Conservation (phyloP, 345 rosid species). For the Fremontodendron californicum region DNA sequence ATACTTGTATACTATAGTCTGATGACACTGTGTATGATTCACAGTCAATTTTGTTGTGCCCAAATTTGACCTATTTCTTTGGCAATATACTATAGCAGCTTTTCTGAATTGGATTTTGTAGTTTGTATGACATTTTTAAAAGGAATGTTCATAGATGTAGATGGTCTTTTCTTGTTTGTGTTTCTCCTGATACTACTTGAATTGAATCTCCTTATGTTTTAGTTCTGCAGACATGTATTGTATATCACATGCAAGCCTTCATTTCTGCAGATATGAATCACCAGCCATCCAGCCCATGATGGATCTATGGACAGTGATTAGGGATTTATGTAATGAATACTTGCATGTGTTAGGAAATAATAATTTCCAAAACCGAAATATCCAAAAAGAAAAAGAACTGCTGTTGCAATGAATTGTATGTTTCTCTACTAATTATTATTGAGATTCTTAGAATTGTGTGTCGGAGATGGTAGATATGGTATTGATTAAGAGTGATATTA, state of each 20-base stretch:
- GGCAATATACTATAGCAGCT: not conserved
- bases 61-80: constrained; percentile 1
- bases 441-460: not conserved
- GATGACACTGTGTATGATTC: constrained; percentile 9
- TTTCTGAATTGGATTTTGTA: not conserved
- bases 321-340: not conserved
- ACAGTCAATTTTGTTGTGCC: constrained; percentile 24
- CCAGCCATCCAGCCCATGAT: not conserved
- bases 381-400: not conserved
- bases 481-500: too few relatives aligned
- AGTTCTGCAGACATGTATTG: not conserved
- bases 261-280: not conserved
- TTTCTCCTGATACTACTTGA: not conserved
- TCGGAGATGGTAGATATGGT: not conserved
- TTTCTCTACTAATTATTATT: not conserved
- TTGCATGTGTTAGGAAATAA: not conserved
- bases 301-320: not conserved
- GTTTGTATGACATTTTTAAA: not conserved
- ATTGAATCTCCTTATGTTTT: not conserved
- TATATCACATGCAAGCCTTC: not conserved
- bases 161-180: not conserved
- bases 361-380: not conserved
- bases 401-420: not conserved
- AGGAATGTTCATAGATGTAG: not conserved
- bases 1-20: constrained; percentile 20